Evolutionary conservation across 2,329 filamentous ascomycete species (phyloP), one percentile per base, ranked within the genome.

Genomic region (Fusarium denticulatum): DNA sequence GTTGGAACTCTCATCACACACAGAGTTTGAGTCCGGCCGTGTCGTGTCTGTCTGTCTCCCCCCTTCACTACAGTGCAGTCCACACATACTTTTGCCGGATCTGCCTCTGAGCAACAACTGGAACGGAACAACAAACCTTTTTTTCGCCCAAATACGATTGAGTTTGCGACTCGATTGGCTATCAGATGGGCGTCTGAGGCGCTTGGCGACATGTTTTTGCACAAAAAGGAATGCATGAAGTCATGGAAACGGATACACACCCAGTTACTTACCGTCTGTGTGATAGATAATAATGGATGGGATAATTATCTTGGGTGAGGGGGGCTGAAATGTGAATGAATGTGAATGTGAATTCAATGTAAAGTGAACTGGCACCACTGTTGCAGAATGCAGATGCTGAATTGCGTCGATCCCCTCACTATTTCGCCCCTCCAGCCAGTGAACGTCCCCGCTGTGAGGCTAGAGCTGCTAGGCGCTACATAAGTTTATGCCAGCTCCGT

Each of bases 151-250:
- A 60, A 58, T 58, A 72, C 60, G 52, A 64, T 58, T 62, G 69
- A 71, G 47, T 69, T 57, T 52, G 60, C 36, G 53, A 57, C 53
- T 50, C 65, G 69, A 78, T 78, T 77, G 73, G 74, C 64, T 76
- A 47, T 71, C 49, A 60, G 52, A 64, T 64, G 61, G 58, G 53
- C 45, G 61, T 71, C 57, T 67, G 73, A 73, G 67, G 76, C 73
- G 77, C 76, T 77, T 71, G 64, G 66, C 76, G 69, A 77, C 71
- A 65, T 78, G 73, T 79, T 79, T 78, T 77, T 77, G 67, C 68
- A 73, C 73, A 74, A 73, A 74, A 68, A 72, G 78, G 78, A 80
- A 80, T 81, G 80, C 79, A 82, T 81, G 71, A 82, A 80, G 79
- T 80, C 79, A 80, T 79, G 71, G 71, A 79, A 73, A 72, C 72